Percentiles rank a stretch among this genome's conserved stretches.
Conservation (phyloP, 164 flowering plant genomes). For the Akebia trifoliata region DNA sequence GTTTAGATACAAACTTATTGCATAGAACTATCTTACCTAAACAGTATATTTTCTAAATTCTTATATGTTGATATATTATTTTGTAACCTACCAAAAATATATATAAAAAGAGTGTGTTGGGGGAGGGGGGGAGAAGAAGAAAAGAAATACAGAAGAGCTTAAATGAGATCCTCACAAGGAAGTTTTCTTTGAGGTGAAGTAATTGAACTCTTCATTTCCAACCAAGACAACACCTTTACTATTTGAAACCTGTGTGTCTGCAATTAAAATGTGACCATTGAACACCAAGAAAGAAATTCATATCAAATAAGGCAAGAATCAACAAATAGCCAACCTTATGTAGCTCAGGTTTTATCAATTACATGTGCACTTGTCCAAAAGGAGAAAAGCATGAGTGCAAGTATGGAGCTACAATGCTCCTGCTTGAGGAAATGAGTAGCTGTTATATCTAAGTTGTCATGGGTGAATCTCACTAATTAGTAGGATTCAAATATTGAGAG, state of each 20-base stretch:
- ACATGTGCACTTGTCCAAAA: not conserved
- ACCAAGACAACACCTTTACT: conserved; percentile 14
- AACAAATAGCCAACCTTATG: not conserved
- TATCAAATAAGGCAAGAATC: not conserved
- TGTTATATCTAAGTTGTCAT: not conserved
- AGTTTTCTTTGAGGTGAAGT: conserved; percentile 18
- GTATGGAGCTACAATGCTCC: too few relatives aligned
- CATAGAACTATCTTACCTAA: too few relatives aligned
- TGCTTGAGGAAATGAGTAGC: not conserved
- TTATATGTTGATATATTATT: too few relatives aligned
- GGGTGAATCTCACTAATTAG: too few relatives aligned
- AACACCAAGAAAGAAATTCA: conserved; percentile 3
- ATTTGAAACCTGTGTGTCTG: conserved; percentile 27
- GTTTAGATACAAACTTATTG: too few relatives aligned
- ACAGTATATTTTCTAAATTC: too few relatives aligned
- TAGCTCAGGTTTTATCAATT: not conserved
- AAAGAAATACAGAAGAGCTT: not conserved
- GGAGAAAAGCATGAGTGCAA: not conserved
- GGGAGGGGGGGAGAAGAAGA: too few relatives aligned
- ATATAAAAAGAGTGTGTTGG: too few relatives aligned
- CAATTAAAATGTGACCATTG: conserved; percentile 9
- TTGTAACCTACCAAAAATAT: too few relatives aligned
- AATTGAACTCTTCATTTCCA: conserved; percentile 19
- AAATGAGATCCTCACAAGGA: conserved; percentile 30
- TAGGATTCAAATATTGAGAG: too few relatives aligned